Conservation (phyloP, 2,329 filamentous ascomycete species). For the Periconia sp. region DNA sequence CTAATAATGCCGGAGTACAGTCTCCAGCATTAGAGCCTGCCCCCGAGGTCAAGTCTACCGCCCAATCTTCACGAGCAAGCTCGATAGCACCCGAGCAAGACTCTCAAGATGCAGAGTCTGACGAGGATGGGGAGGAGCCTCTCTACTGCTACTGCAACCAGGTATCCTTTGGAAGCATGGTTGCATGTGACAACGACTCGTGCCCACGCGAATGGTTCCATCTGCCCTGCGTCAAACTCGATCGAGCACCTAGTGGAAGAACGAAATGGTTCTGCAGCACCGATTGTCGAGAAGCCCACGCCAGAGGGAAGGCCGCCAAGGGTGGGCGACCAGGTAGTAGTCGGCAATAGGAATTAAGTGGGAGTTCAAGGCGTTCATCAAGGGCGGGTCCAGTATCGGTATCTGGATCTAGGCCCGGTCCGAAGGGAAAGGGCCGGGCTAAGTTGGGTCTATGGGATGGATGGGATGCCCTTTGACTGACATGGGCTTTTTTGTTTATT, state of each 20-base stretch:
- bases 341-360: constrained; percentile 44
- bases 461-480: constrained; percentile 33
- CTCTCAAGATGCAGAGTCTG: constrained; percentile 35
- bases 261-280: constrained; percentile 46
- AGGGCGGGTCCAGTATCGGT: constrained; percentile 10
- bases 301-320: constrained; percentile 31
- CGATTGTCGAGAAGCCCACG: constrained; percentile 38
- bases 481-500: constrained; percentile 16
- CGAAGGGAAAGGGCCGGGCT: constrained; percentile 31
- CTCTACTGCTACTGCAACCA: constrained; percentile 68
- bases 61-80: constrained; percentile 35
- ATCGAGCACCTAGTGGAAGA: constrained; percentile 55
- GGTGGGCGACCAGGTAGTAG: constrained; percentile 41
- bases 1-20: constrained; percentile 22
- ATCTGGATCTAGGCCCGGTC: constrained; percentile 24
- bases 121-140: constrained; percentile 52
- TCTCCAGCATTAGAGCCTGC: constrained; percentile 30
- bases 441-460: constrained; percentile 24
- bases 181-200: constrained; percentile 66
- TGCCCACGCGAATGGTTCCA: constrained; percentile 70
- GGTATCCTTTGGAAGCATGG: constrained; percentile 68
- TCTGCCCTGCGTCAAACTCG: constrained; percentile 64
- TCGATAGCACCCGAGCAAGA: constrained; percentile 37
- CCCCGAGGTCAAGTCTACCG: constrained; percentile 28
- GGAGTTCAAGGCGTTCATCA: constrained; percentile 42